Evolutionary conservation across 768 basidiomycete species (phyloP), one percentile per base, ranked within the genome.

Genomic region (Psilocybe tampanensis): DNA sequence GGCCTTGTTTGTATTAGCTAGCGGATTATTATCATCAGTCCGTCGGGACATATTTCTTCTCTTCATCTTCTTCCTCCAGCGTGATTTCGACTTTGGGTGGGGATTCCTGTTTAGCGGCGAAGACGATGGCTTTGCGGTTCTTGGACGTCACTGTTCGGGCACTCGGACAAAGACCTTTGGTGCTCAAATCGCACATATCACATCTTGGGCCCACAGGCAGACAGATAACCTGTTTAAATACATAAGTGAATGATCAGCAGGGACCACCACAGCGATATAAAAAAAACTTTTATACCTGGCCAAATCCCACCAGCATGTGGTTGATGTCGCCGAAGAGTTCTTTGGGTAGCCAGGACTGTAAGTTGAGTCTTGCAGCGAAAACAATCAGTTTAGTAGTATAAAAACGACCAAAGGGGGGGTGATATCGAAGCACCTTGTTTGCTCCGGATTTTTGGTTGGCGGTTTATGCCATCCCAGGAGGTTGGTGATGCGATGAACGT

Each of bases 401-500:
- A 47, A 29, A 6, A 23, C 19, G 22, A 22, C 8, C 13, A 17
- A 42, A n/a, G 12, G 1, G 19, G 21, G 32, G 8, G 9, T 18
- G n/a, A 18, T n/a, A n/a, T n/a, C n/a, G 23, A 3, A 41, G 47
- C 33, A 90, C 89, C 95, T 76, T 0, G 96, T 98, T 65, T 92
- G 85, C 66, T 99, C 96, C 0, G 95, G 92, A 2, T 77, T 89
- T 66, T 88, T 91, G 1, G 95, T 95, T 6, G 85, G 85, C 2
- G 82, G 85, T 58, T 85, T 83, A 71, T 98, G 96, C 96, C 96
- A 99, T 39, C 91, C 87, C 1, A 99, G 72, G 15, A 94, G 79
- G 63, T 98, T 95, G 23, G 95, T 95, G 52, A 99, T 98, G 6
- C 96, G 79, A 63, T 98, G 95, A 7, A 98, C 95, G 69, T 99